A percentile compares a stretch with the other conserved stretches of the same genome.
phyloP scores from a whole-genome alignment of 805 yeast genomes.

The Zygosaccharomyces bisporus region DNA sequence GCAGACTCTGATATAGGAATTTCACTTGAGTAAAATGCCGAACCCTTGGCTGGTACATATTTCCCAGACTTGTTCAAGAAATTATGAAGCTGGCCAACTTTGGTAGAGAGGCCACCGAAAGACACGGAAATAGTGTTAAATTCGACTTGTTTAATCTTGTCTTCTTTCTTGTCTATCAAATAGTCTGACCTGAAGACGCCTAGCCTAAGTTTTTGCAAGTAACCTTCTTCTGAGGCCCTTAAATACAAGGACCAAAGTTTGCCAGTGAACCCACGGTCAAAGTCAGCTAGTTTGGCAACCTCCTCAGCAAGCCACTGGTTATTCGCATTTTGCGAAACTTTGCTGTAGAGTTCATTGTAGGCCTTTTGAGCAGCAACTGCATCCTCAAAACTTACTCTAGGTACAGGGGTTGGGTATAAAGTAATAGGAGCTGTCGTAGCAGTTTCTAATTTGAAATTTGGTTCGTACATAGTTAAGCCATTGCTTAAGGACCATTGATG shows the following conservation, averaged over 20 bases:
- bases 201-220: slow-evolving; percentile 62
- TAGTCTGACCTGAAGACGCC: slow-evolving; percentile 92
- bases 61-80: slow-evolving; percentile 57
- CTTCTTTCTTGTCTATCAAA: slow-evolving; percentile 51
- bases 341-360: slow-evolving; percentile 73
- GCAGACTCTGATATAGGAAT: slow-evolving; percentile 68
- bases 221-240: slow-evolving; percentile 45
- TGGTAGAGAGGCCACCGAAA: slow-evolving; percentile 84
- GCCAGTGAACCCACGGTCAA: slow-evolving; percentile 79
- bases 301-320: slow-evolving; percentile 60
- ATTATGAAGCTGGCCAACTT: slow-evolving; percentile 71
- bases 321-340: slow-evolving; percentile 51
- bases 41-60: slow-evolving; percentile 43
- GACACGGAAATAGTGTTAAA: slow-evolving; percentile 95
- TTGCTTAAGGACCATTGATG: slow-evolving; percentile 75
- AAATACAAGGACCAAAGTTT: slow-evolving; percentile 60
- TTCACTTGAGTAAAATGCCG: slow-evolving; percentile 42
- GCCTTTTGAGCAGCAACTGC: slow-evolving; percentile 62
- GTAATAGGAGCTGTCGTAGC: slow-evolving; percentile 80
- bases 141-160: slow-evolving; percentile 82
- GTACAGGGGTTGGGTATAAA: slow-evolving; percentile 85
- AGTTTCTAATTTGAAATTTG: slow-evolving; percentile 43
- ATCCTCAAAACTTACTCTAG: slow-evolving; percentile 57
- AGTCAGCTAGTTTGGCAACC: slow-evolving; percentile 49
- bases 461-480: slow-evolving; percentile 81